Evolutionary conservation across 805 yeast genomes (phyloP).

Genomic region (Wickerhamiella parazyma): DNA sequence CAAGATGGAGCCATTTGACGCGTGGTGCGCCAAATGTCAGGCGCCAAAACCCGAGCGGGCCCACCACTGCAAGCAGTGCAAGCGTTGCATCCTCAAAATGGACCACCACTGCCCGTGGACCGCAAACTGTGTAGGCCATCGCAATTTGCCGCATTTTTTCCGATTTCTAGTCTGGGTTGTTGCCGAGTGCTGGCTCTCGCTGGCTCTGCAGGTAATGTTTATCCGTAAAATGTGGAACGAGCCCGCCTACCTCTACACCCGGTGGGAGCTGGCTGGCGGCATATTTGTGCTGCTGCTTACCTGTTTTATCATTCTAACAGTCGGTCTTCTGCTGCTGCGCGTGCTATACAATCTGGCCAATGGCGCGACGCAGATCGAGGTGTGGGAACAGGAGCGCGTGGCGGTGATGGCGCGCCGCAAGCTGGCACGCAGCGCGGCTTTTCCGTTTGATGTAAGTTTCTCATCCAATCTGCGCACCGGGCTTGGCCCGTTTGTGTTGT

Average conservation of each 20-base stretch:
- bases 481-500: slow-evolving; percentile 39
- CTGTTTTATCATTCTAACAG: slow-evolving; percentile 45
- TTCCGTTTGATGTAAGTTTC: slow-evolving; percentile 71
- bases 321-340: slow-evolving; percentile 46
- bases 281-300: slow-evolving; percentile 42
- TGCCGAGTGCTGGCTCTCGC: slow-evolving; percentile 19
- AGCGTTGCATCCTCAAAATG: slow-evolving; percentile 35
- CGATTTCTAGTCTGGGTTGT: slow-evolving; percentile 53
- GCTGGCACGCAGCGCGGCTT: slow-evolving; percentile 29
- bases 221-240: slow-evolving; percentile 25
- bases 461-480: slow-evolving; percentile 38
- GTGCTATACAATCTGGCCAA: slow-evolving; percentile 40
- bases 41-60: slow-evolving; percentile 30
- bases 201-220: slow-evolving; percentile 21
- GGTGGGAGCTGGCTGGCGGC: slow-evolving; percentile 40
- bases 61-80: slow-evolving; percentile 32
- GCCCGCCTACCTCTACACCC: slow-evolving; percentile 44
- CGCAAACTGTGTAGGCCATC: slow-evolving; percentile 71
- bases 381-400: slow-evolving; percentile 81
- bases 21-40: slow-evolving; percentile 17
- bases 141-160: slow-evolving; percentile 65
- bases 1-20: slow-evolving; percentile 1
- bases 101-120: slow-evolving; percentile 84
- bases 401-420: slow-evolving; percentile 42
- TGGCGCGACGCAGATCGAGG: slow-evolving; percentile 82